phyloP scores from a whole-genome alignment of 2,329 filamentous ascomycete species.

The Xylariomycetidae sp. region DNA sequence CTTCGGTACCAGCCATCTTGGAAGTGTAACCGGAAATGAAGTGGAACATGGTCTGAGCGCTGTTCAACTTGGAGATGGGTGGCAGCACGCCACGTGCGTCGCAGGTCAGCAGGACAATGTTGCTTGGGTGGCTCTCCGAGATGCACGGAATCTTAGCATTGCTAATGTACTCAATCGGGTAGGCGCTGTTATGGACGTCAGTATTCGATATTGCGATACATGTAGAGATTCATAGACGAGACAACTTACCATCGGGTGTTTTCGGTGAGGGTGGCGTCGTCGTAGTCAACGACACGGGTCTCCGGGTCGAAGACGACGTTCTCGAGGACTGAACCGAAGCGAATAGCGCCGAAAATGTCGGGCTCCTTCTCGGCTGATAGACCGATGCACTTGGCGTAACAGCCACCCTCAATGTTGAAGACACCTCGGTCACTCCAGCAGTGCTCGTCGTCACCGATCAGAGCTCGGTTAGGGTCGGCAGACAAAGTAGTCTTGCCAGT shows the following conservation, averaged over 20 bases:
- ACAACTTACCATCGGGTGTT: constrained; percentile 75
- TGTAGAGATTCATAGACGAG: neutral
- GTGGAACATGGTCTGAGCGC: constrained; percentile 99
- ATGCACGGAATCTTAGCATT: constrained; percentile 99
- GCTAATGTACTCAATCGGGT: constrained; percentile 97
- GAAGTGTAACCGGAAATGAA: constrained; percentile 99
- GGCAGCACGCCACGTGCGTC: constrained; percentile 96
- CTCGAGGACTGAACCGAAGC: constrained; percentile 94
- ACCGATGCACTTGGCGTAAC: constrained; percentile 98
- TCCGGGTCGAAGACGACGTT: constrained; percentile 96
- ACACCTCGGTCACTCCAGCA: constrained; percentile 96
- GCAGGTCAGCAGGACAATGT: constrained; percentile 98
- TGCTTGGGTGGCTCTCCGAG: constrained; percentile 80
- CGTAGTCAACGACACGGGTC: constrained; percentile 89
- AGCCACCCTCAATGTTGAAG: constrained; percentile 99
- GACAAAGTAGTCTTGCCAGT: constrained; percentile 99
- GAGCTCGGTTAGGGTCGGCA: constrained; percentile 88
- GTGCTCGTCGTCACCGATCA: constrained; percentile 99
- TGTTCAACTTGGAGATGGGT: constrained; percentile 94
- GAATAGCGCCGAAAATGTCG: constrained; percentile 94
- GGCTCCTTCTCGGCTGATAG: constrained; percentile 98
- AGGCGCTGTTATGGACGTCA: constrained; percentile 51
- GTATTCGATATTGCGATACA: too few species aligned
- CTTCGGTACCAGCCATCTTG: constrained; percentile 99
- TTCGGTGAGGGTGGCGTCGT: constrained; percentile 90